A percentile compares a stretch with the other conserved stretches of the same genome.
Evolutionary conservation across 306 rosid genomes (phyloP).

Genomic region (Inga laurina): DNA sequence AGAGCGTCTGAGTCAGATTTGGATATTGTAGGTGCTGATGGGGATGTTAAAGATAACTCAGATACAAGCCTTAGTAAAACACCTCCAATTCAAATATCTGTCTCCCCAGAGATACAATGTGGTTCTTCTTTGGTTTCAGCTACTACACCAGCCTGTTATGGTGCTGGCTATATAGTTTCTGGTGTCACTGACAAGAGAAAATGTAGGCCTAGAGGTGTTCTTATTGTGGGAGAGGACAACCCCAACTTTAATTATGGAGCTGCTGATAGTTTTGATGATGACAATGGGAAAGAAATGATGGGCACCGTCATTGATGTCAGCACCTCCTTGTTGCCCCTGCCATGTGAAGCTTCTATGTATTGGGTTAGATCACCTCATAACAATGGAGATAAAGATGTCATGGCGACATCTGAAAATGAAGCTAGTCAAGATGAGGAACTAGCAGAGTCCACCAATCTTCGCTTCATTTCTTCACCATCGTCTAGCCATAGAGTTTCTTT

Average conservation of each 20-base stretch:
- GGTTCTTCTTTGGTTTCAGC: slow-evolving; percentile 50
- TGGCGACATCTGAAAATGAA: slow-evolving; percentile 37
- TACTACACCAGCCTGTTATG: slow-evolving; percentile 68
- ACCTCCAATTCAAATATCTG: slow-evolving; percentile 72
- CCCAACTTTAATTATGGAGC: slow-evolving; percentile 38
- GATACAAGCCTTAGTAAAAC: slow-evolving; percentile 46
- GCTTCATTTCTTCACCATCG: slow-evolving; percentile 48
- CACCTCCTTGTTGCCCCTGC: slow-evolving; percentile 60
- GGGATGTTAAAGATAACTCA: slow-evolving; percentile 41
- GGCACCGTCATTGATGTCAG: slow-evolving; percentile 25
- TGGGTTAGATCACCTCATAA: slow-evolving; percentile 70
- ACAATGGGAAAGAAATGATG: slow-evolving; percentile 18
- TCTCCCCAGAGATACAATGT: slow-evolving; percentile 81
- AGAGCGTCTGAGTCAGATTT: slow-evolving; percentile 30
- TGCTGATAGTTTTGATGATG: slow-evolving; percentile 45
- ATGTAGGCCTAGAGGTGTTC: slow-evolving; percentile 83
- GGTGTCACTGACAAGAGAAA: slow-evolving; percentile 84
- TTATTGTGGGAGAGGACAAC: slow-evolving; percentile 53
- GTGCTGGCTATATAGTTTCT: slow-evolving; percentile 76
- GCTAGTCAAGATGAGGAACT: slow-evolving; percentile 22
- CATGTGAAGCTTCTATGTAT: slow-evolving; percentile 74
- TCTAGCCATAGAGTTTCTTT: slow-evolving; percentile 41
- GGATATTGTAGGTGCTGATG: slow-evolving; percentile 28
- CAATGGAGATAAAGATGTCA: slow-evolving; percentile 48
- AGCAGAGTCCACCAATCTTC: slow-evolving; percentile 38